A percentile compares a stretch with the other conserved stretches of the same genome.
Conservation (phyloP, 2,329 filamentous ascomycete species). For the Penicillium sp. region DNA sequence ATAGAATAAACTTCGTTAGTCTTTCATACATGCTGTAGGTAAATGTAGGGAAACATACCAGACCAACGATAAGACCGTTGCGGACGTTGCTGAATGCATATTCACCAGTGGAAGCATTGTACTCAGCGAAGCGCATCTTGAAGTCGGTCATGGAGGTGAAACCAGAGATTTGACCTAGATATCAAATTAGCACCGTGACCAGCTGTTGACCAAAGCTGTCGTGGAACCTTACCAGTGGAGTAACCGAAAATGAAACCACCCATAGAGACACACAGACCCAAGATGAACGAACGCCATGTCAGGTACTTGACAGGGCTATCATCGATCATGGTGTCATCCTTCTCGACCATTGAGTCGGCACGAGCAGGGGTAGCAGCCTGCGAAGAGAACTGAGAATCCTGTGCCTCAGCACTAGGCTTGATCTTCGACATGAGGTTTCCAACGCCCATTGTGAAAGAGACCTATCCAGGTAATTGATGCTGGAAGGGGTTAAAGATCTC, state of each 20-base stretch:
- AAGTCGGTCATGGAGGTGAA: slow-evolving; percentile 51
- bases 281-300: slow-evolving; percentile 44
- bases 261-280: slow-evolving; percentile 49
- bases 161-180: slow-evolving; percentile 44
- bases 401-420: slow-evolving; percentile 25
- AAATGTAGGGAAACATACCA: slow-evolving; percentile 29
- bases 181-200: background rate
- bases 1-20: background rate
- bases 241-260: slow-evolving; percentile 51
- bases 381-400: slow-evolving; percentile 31
- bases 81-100: slow-evolving; percentile 47
- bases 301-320: slow-evolving; percentile 46
- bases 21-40: background rate
- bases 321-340: slow-evolving; percentile 35
- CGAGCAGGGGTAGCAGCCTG: slow-evolving; percentile 35
- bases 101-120: slow-evolving; percentile 27
- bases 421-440: slow-evolving; percentile 29
- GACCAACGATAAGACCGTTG: slow-evolving; percentile 46
- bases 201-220: background rate
- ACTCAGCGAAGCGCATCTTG: slow-evolving; percentile 41
- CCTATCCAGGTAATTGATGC: slow-evolving; percentile 2
- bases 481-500: background rate
- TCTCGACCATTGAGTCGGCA: slow-evolving; percentile 34
- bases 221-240: slow-evolving; percentile 37
- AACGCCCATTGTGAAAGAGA: slow-evolving; percentile 30